Evolutionary conservation across 371 early-diverging fungal species (phyloP).

Genomic region (Parasitella parasitica): DNA sequence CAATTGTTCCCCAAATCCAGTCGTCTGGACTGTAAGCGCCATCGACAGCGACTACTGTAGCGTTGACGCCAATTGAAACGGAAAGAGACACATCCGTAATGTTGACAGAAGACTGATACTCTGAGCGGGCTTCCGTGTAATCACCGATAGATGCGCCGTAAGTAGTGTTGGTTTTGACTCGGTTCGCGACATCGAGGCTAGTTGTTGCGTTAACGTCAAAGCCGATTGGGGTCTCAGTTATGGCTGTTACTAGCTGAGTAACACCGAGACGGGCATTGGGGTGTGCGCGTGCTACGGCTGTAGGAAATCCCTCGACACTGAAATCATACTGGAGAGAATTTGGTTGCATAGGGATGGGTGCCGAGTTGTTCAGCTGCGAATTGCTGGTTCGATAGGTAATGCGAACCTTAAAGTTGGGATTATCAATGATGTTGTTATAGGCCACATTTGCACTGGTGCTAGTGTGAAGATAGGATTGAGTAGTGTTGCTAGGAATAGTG

Average conservation of each 20-base stretch:
- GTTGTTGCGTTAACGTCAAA: constrained; percentile 47
- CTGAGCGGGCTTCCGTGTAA: constrained; percentile 42
- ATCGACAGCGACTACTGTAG: background rate
- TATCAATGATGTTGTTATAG: constrained; percentile 19
- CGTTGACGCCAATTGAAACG: background rate
- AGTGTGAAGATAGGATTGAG: constrained; percentile 32
- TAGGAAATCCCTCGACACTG: constrained; percentile 25
- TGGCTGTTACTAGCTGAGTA: constrained; percentile 24
- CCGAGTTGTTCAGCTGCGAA: constrained; percentile 43
- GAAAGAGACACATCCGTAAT: constrained; percentile 9
- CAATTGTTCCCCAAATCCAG: constrained; percentile 32
- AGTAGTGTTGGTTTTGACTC: constrained; percentile 44
- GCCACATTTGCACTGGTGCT: constrained; percentile 27
- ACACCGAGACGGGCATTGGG: constrained; percentile 27
- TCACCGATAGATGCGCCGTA: constrained; percentile 45
- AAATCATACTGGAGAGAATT: constrained; percentile 46
- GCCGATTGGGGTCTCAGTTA: background rate
- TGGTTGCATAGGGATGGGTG: constrained; percentile 39
- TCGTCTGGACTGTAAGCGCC: constrained; percentile 7
- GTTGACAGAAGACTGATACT: constrained; percentile 37
- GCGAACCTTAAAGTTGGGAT: constrained; percentile 20
- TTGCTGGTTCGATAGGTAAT: constrained; percentile 38
- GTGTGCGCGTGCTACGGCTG: background rate
- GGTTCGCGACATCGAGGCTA: constrained; percentile 30
- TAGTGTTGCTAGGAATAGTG: constrained; percentile 28